Evolutionary conservation across 257 asterid genomes (phyloP).

Genomic region (Solanum virginianum): DNA sequence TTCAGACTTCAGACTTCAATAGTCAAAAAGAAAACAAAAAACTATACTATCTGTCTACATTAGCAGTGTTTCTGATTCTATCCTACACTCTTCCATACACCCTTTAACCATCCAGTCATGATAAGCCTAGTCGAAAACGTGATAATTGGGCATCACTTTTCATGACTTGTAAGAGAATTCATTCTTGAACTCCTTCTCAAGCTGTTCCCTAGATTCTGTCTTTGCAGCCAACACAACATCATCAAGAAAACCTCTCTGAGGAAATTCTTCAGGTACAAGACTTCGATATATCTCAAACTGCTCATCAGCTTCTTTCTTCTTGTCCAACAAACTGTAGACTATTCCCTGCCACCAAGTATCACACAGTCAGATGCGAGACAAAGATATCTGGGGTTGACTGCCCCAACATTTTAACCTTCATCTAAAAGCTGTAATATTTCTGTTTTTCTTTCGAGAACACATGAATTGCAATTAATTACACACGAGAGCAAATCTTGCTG

Average conservation of each 20-base stretch:
- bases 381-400: neutral
- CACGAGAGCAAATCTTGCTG: neutral
- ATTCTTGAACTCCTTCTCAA: conserved; percentile 35
- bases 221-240: conserved; percentile 77
- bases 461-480: neutral
- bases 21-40: neutral
- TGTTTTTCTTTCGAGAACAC: neutral
- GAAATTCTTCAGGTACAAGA: conserved; percentile 82
- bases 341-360: conserved; percentile 50
- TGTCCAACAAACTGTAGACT: conserved; percentile 62
- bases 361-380: neutral
- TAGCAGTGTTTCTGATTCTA: neutral
- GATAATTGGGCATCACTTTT: neutral
- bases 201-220: conserved; percentile 50
- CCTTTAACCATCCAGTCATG: neutral
- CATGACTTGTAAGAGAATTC: conserved; percentile 7
- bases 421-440: neutral
- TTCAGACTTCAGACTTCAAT: neutral
- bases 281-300: conserved; percentile 57
- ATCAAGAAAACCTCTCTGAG: conserved; percentile 67
- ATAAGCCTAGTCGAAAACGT: neutral
- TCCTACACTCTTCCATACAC: neutral
- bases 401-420: neutral
- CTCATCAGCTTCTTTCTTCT: conserved; percentile 58
- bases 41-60: neutral